Evolutionary conservation across 176 grass and related monocot genomes (phyloP), one percentile per base, ranked within the genome.

Genomic region (Puya raimondii): DNA sequence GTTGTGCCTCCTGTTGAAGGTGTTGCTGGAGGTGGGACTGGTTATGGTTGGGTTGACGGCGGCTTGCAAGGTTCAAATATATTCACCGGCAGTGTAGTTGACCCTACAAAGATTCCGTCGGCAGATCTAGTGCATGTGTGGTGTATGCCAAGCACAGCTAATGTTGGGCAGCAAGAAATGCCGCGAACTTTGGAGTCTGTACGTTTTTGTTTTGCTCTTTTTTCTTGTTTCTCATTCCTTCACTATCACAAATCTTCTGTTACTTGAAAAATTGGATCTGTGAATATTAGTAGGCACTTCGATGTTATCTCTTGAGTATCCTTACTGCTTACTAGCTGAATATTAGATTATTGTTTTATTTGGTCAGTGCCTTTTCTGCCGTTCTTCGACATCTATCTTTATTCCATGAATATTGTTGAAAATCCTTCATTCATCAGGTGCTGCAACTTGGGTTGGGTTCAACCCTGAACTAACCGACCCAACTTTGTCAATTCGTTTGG

Each of bases 121-220:
- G 50, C 71, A 79, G 86, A 97, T 68, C 82, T 97, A 71, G 85
- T 97, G 71, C 89, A 97, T 57, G 93, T 97, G 2, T 97, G 93
- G 93, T 97, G 76, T 80, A 81, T 97, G 93, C 89, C 93, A 50
- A 97, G 89, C 82, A 97, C 89, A 63, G 77, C 86, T 80, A 97
- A 88, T 87, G 53, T 97, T 80, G 69, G 86, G 70, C 85, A 85
- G 72, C 89, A 97, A 81, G 93, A 97, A 83, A 81, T 74, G 66
- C 93, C 93, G 77, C 82, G 77, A 79, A 84, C 84, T 49, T 81
- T 97, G 13, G 81, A 97, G 67, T 74, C 86, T 81, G 93, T 97
- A 89, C 90, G 86, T 73, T 81, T 15, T 42, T 42, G 33, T 42
- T 42, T 42, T 7, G 33, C 33, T 5, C 33, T 42, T 29, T 52